These are phyloP conservation scores for Trypanosoma grayi DNA, from an alignment of 208 protist species.

Conservation along the genomic window DNA sequence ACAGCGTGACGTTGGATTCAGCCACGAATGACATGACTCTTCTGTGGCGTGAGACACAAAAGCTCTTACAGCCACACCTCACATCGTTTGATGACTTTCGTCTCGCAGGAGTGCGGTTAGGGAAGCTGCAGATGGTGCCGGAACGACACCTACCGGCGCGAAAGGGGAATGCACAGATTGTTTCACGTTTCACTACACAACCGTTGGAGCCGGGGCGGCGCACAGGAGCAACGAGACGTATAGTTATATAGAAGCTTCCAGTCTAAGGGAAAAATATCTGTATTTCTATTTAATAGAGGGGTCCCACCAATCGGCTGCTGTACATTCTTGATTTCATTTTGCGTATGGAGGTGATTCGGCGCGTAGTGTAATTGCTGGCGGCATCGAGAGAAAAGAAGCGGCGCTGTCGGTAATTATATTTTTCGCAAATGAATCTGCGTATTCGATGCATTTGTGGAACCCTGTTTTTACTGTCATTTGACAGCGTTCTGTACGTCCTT, in stretches of 20 bases:
- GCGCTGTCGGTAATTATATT: too few relatives aligned
- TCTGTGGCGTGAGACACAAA: conserved; percentile 47
- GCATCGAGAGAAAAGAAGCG: too few relatives aligned
- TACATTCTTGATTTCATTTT: too few relatives aligned
- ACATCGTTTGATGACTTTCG: conserved; percentile 57
- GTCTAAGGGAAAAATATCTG: not conserved
- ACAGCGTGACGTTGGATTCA: conserved; percentile 45
- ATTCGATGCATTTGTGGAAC: too few relatives aligned
- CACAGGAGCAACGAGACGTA: not conserved
- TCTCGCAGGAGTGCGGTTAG: conserved; percentile 73
- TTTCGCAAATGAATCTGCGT: too few relatives aligned
- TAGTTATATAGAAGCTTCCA: not conserved
- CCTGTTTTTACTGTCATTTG: too few relatives aligned
- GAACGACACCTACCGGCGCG: not conserved
- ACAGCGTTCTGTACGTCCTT: too few relatives aligned
- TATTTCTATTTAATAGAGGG: not conserved
- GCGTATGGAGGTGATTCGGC: too few relatives aligned
- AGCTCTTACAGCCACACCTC: conserved; percentile 66
- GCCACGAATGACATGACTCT: conserved; percentile 75
- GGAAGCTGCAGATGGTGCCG: conserved; percentile 34
- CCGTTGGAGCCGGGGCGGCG: not conserved
- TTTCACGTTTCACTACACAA: not conserved
- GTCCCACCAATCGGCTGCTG: too few relatives aligned
- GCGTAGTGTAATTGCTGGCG: too few relatives aligned
- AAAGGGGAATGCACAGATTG: not conserved